Base-by-base conservation (phyloP, 257 asterid species). In the Penstemon davidsonii region DNA sequence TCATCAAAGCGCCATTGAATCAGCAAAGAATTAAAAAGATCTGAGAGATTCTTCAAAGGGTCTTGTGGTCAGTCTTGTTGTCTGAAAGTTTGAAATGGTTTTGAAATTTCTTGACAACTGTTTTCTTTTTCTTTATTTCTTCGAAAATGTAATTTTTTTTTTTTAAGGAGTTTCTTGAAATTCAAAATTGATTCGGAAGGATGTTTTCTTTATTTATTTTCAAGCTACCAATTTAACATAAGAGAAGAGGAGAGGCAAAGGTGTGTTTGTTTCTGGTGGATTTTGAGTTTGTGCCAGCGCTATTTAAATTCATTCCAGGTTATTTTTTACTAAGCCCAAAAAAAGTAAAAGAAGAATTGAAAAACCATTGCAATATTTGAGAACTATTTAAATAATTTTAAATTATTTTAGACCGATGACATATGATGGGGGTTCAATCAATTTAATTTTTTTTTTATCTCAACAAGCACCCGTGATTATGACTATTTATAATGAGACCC, bases 31-130 rank as follows among this genome's bases (percentile, higher is more conserved):
- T 53, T 25, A 51, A 62, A 72, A 75, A 78, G 86, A 81, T 81
- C 86, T 75, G 79, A 68, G 61, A 44, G 79, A 56, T 72, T 64
- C 74, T 25, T 75, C 43, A 69, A 73, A 69, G 79, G 79, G 79
- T 60, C 66, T 63, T 73, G 62, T 57, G 68, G 71, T 68, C 78
- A 52, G 75, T 41, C 2, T 60, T 60, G 66, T 39, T 62, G 70
- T 69, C 80, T 41, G 25, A 55, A 54, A 53, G 33, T 64, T 50
- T 70, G 68, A 69, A 77, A 55, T 76, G 79, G 72, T 67, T 70
- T 62, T 72, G 52, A 69, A 81, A 57, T 61, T 58, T 67, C 18
- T 25, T 63, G 15, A 44, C 3, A 25, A 25, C 33, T 25, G 33
- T 25, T 25, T 25, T 25, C 33, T 25, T 25, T 25, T 25, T 25